phyloP scores from a whole-genome alignment of 306 rosid genomes.

The Rosa chinensis region DNA sequence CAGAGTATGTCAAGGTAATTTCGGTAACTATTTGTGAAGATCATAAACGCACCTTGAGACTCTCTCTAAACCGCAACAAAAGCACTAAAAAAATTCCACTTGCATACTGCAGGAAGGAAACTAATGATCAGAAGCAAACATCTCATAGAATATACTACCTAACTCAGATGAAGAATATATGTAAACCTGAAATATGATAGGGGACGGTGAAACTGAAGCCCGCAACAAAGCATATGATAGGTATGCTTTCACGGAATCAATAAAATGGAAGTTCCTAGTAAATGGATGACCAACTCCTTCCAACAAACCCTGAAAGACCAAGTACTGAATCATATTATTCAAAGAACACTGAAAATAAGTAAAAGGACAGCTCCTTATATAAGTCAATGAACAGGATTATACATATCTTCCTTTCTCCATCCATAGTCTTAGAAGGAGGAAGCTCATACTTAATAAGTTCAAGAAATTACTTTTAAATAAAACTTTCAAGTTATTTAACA shows the following conservation, averaged over 20 bases:
- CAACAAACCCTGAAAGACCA: conserved; percentile 78
- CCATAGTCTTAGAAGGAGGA: conserved; percentile 7
- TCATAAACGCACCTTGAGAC: conserved; percentile 80
- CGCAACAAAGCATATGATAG: conserved; percentile 94
- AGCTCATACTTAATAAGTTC: not conserved
- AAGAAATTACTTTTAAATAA: not conserved
- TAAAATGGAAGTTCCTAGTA: conserved; percentile 93
- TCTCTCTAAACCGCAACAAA: conserved; percentile 93
- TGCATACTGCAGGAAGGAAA: conserved; percentile 76
- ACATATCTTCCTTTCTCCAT: not conserved
- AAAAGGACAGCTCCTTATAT: not conserved
- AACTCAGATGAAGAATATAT: conserved; percentile 19
- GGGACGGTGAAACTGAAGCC: conserved; percentile 93
- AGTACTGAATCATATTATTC: conserved; percentile 14
- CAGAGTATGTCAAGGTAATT: conserved; percentile 18
- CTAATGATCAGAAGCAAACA: conserved; percentile 26
- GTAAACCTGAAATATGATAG: conserved; percentile 93
- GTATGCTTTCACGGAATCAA: conserved; percentile 99
- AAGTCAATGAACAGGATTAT: not conserved
- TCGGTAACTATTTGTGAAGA: conserved; percentile 29
- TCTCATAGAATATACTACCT: conserved; percentile 10
- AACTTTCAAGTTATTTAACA: not conserved
- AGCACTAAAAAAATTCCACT: conserved; percentile 91
- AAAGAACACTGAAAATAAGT: conserved; percentile 19
- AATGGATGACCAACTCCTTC: conserved; percentile 95